Evolutionary conservation across 768 basidiomycete genomes (phyloP).

Genomic region (Hysterangium stoloniferum): DNA sequence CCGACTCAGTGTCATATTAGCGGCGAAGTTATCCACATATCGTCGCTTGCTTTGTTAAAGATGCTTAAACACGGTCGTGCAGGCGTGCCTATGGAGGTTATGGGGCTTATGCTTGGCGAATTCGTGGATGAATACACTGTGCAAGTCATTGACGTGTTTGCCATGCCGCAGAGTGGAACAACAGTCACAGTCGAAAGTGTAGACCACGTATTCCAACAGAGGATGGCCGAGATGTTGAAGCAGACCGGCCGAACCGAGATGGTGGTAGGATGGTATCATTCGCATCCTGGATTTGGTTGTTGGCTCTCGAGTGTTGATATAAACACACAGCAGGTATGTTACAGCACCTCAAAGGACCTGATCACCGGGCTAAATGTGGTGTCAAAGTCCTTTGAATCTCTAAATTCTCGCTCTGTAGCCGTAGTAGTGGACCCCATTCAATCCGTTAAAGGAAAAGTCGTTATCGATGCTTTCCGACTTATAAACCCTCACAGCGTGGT

Average conservation of each 20-base stretch:
- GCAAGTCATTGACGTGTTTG: constrained; percentile 93
- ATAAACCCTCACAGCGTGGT: constrained; percentile 90
- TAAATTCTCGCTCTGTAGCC: constrained; percentile 88
- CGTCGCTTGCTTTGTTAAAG: constrained; percentile 95
- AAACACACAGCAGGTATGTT: constrained; percentile 87
- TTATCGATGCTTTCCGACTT: constrained; percentile 97
- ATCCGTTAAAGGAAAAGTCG: constrained; percentile 97
- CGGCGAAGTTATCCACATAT: constrained; percentile 95
- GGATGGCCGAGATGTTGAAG: constrained; percentile 98
- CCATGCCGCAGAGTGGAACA: constrained; percentile 98
- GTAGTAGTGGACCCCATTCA: constrained; percentile 99
- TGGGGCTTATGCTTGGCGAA: constrained; percentile 96
- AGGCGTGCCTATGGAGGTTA: constrained; percentile 99
- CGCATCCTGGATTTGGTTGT: constrained; percentile 98
- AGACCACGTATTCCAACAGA: constrained; percentile 97
- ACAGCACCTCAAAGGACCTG: background rate
- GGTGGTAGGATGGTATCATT: constrained; percentile 99
- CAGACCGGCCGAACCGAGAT: constrained; percentile 97
- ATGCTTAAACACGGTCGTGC: constrained; percentile 99
- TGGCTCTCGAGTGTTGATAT: constrained; percentile 99
- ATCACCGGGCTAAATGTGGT: constrained; percentile 15
- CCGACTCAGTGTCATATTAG: constrained; percentile 33
- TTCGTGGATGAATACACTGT: constrained; percentile 98
- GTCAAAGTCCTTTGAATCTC: constrained; percentile 86
- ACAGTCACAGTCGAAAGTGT: constrained; percentile 97